phyloP scores from a whole-genome alignment of 108 stramenopile species.

The Cyclotella kingstonii region DNA sequence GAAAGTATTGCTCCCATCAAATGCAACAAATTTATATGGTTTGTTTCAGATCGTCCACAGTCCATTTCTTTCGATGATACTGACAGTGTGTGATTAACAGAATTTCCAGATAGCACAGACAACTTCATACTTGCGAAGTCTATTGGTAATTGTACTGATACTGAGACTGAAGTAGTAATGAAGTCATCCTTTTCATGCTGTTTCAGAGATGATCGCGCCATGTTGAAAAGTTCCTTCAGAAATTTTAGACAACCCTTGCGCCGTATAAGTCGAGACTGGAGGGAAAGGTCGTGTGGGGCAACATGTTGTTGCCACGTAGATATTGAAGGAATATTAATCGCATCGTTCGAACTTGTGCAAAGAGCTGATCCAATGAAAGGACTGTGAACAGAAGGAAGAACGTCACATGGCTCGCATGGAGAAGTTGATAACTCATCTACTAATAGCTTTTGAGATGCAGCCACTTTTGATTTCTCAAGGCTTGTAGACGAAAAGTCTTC shows the following conservation, averaged over 20 bases:
- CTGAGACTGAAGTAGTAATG: constrained; percentile 57
- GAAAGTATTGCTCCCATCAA: constrained; percentile 68
- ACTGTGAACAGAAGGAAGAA: too few species aligned
- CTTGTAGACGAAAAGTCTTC: constrained; percentile 16
- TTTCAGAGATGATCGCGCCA: constrained; percentile 78
- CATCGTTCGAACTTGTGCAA: too few species aligned
- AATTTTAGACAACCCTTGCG: constrained; percentile 74
- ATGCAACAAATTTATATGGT: constrained; percentile 56
- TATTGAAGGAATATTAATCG: constrained; percentile 4
- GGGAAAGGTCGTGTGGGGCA: constrained; percentile 76
- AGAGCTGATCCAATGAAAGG: too few species aligned
- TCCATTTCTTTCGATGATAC: too few species aligned
- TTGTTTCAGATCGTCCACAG: neutral
- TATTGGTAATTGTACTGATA: constrained; percentile 42
- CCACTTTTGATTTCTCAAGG: too few species aligned
- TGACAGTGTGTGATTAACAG: too few species aligned
- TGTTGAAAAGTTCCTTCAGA: constrained; percentile 81
- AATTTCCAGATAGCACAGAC: neutral
- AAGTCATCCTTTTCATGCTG: constrained; percentile 87
- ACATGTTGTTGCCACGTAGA: constrained; percentile 78
- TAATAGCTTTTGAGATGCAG: neutral
- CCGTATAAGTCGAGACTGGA: constrained; percentile 61
- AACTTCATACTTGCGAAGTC: neutral
- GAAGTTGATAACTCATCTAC: neutral
- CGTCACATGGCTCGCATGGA: neutral